Evolutionary conservation across 2,329 filamentous ascomycete species (phyloP).

Genomic region (Neurospora sp.): DNA sequence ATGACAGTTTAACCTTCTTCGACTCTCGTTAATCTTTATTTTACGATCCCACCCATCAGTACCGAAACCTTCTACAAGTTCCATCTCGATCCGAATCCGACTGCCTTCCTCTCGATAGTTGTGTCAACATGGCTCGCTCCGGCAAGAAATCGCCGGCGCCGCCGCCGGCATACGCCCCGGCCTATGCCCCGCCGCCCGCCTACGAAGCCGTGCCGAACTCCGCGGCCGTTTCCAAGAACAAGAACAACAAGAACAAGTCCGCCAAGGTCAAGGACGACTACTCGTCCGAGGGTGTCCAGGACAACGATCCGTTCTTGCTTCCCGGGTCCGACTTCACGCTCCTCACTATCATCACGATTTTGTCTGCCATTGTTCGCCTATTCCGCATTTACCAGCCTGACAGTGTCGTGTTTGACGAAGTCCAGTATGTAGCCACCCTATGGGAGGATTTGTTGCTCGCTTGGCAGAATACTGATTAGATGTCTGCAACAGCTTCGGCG

Average conservation of each 20-base stretch:
- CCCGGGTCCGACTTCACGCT: slow-evolving; percentile 76
- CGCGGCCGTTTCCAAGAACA: slow-evolving; percentile 16
- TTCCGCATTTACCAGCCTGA: slow-evolving; percentile 95
- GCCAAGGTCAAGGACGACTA: slow-evolving; percentile 42
- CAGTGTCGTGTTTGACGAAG: slow-evolving; percentile 97
- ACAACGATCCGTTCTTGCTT: slow-evolving; percentile 88
- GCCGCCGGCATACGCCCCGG: slow-evolving; percentile 22
- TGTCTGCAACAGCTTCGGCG: slow-evolving; percentile 64
- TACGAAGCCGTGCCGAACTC: background rate
- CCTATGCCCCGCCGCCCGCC: slow-evolving; percentile 13
- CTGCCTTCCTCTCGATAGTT: background rate
- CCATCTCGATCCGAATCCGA: slow-evolving; percentile 1
- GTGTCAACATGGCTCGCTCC: slow-evolving; percentile 29
- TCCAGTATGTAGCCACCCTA: slow-evolving; percentile 63
- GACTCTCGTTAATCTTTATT: slow-evolving; percentile 29
- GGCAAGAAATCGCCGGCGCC: slow-evolving; percentile 15
- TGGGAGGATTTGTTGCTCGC: background rate
- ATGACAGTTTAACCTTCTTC: slow-evolving; percentile 30
- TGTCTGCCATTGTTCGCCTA: slow-evolving; percentile 72
- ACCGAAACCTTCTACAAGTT: background rate
- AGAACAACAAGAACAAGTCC: slow-evolving; percentile 22
- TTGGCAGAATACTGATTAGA: slow-evolving; percentile 11
- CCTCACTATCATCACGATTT: slow-evolving; percentile 59
- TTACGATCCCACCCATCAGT: background rate
- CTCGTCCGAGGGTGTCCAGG: slow-evolving; percentile 67